phyloP scores from a whole-genome alignment of 768 basidiomycete species.

The Sporobolomyces pararoseus region DNA sequence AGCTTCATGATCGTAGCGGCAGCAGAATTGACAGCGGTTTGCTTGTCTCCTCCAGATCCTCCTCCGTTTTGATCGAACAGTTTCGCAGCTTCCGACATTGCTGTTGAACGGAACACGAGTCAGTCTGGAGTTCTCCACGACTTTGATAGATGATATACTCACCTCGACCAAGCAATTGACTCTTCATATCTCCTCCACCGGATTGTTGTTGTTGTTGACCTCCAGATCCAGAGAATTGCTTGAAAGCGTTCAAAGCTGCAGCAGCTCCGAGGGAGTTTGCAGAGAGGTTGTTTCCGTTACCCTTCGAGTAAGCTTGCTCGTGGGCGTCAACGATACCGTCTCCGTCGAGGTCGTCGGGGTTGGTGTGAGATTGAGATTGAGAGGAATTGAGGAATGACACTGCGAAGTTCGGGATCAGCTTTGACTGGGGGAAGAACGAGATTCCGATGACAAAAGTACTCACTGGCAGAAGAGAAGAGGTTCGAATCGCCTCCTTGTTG shows the following conservation, averaged over 20 bases:
- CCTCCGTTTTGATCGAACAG: slow-evolving; percentile 37
- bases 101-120: no score
- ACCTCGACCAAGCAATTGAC: slow-evolving; percentile 31
- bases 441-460: background rate
- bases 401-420: slow-evolving; percentile 6
- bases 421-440: background rate
- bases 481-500: slow-evolving; percentile 12
- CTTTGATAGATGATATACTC: no score
- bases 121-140: no score
- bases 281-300: slow-evolving; percentile 10
- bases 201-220: background rate
- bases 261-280: slow-evolving; percentile 15
- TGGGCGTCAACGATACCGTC: slow-evolving; percentile 29
- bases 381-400: slow-evolving; percentile 27
- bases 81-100: slow-evolving; percentile 37
- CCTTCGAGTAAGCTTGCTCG: slow-evolving; percentile 23
- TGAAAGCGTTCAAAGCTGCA: slow-evolving; percentile 37
- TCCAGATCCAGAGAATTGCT: slow-evolving; percentile 9
- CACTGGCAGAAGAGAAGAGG: slow-evolving; percentile 22
- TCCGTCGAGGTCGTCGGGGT: slow-evolving; percentile 35
- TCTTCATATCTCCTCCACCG: slow-evolving; percentile 22
- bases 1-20: slow-evolving; percentile 39
- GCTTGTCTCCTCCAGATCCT: slow-evolving; percentile 7
- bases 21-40: slow-evolving; percentile 34
- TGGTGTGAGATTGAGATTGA: background rate